Conservation (phyloP, 2,329 filamentous ascomycete species). For the Bipolaris cookei region DNA sequence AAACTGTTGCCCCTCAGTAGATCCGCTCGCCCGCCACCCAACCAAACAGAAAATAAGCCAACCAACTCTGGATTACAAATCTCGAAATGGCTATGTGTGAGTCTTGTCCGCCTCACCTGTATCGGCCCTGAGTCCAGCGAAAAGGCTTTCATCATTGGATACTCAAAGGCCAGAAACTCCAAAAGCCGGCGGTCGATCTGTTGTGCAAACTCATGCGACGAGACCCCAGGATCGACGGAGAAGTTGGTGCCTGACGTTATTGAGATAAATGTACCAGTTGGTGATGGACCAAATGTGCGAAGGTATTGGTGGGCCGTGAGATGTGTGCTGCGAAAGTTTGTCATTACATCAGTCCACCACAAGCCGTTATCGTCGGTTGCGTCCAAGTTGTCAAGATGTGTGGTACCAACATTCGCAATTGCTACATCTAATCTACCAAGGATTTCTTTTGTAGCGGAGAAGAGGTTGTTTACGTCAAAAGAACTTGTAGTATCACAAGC, state of each 20-base stretch:
- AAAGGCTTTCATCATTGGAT: not conserved
- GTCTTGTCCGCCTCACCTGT: not conserved
- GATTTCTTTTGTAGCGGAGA: not conserved
- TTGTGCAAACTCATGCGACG: not conserved
- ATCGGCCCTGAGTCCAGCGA: not conserved
- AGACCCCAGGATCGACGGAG: not conserved
- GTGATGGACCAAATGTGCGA: slow-evolving; percentile 5
- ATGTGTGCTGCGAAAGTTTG: slow-evolving; percentile 18
- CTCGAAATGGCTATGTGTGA: not conserved
- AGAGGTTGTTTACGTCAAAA: not conserved
- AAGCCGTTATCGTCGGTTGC: slow-evolving; percentile 4
- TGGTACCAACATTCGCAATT: not conserved
- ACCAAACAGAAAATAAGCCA: slow-evolving; percentile 1
- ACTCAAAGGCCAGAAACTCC: not conserved
- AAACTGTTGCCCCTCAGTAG: not conserved
- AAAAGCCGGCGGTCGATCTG: not conserved
- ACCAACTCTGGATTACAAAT: not conserved
- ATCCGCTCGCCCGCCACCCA: slow-evolving; percentile 1
- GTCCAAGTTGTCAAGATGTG: not conserved
- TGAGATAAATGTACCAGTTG: slow-evolving; percentile 5
- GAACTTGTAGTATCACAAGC: slow-evolving; percentile 5
- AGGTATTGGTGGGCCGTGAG: slow-evolving; percentile 22
- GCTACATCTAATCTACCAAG: not conserved
- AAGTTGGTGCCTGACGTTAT: not conserved
- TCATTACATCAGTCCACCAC: slow-evolving; percentile 13